These are phyloP conservation scores for Fusarium sp. DNA, from an alignment of 2,329 filamentous ascomycete genomes.

Conservation along the genomic window DNA sequence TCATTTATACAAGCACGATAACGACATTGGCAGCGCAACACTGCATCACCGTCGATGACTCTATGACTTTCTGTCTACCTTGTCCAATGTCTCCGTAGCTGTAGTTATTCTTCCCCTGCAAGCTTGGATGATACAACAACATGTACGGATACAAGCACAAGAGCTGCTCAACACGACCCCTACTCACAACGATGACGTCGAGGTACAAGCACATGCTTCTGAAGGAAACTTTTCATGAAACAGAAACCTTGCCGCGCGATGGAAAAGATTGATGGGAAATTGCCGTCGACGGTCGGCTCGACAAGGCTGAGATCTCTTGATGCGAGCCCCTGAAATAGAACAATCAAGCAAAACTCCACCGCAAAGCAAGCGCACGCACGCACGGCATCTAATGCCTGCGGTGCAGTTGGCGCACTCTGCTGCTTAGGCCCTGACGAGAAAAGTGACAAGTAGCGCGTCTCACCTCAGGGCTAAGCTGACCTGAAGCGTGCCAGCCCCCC, in stretches of 20 bases:
- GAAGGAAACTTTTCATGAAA: constrained; percentile 2
- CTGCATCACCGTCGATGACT: neutral
- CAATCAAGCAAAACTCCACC: constrained; percentile 16
- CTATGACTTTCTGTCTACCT: neutral
- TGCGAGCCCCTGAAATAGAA: constrained; percentile 28
- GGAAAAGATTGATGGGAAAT: neutral
- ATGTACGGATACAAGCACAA: neutral
- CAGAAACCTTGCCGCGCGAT: neutral
- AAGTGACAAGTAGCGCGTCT: constrained; percentile 41
- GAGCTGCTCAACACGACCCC: neutral
- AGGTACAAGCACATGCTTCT: constrained; percentile 2
- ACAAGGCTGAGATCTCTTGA: constrained; percentile 31
- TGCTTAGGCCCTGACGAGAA: constrained; percentile 11
- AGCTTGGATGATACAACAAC: neutral
- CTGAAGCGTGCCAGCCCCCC: constrained; percentile 35
- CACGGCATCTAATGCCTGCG: constrained; percentile 17
- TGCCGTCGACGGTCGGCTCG: neutral
- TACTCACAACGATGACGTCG: constrained; percentile 27
- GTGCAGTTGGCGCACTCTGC: constrained; percentile 20
- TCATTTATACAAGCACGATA: no score
- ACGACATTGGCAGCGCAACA: no score
- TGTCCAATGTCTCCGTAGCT: neutral
- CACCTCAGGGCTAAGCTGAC: constrained; percentile 35
- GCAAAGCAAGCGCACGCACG: neutral
- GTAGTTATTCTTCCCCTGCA: neutral